phyloP scores from a whole-genome alignment of 2,329 filamentous ascomycete species.

The Periglandula ipomoeae region DNA sequence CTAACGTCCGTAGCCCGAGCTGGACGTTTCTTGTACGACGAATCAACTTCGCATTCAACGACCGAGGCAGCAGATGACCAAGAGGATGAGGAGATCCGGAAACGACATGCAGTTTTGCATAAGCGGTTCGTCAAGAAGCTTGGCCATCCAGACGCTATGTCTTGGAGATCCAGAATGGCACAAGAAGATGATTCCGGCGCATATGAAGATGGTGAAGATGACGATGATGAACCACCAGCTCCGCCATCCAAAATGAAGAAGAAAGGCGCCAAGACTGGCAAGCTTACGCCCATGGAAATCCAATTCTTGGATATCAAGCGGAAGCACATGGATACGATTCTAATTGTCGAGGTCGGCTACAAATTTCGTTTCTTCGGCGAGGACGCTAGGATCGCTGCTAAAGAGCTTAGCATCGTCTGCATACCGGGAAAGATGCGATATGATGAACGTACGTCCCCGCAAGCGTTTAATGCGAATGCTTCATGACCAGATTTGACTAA shows the following conservation, averaged over 20 bases:
- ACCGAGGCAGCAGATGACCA: conserved; percentile 29
- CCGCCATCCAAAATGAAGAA: conserved; percentile 47
- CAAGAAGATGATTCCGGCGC: conserved; percentile 44
- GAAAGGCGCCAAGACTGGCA: conserved; percentile 61
- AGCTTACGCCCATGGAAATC: conserved; percentile 88
- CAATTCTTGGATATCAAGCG: conserved; percentile 92
- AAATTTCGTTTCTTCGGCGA: conserved; percentile 98
- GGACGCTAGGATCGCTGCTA: conserved; percentile 80
- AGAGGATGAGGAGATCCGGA: conserved; percentile 42
- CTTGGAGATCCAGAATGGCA: conserved; percentile 50
- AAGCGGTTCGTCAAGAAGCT: conserved; percentile 83
- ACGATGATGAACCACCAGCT: conserved; percentile 39
- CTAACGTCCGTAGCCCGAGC: conserved; percentile 30
- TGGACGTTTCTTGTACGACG: conserved; percentile 42
- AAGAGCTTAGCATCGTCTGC: conserved; percentile 88
- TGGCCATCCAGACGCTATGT: conserved; percentile 73
- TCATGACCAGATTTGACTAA: too few species aligned
- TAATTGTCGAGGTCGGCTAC: conserved; percentile 94
- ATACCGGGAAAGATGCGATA: conserved; percentile 93
- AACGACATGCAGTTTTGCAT: conserved; percentile 64
- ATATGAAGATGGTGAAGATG: conserved; percentile 44
- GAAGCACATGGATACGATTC: conserved; percentile 78
- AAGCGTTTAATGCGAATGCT: too few species aligned
- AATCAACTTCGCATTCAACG: conserved; percentile 29
- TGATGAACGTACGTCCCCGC: conserved; percentile 66